Evolutionary conservation across 1,284 basidiomycete genomes (phyloP).

Genomic region (Boletus holoroseus): DNA sequence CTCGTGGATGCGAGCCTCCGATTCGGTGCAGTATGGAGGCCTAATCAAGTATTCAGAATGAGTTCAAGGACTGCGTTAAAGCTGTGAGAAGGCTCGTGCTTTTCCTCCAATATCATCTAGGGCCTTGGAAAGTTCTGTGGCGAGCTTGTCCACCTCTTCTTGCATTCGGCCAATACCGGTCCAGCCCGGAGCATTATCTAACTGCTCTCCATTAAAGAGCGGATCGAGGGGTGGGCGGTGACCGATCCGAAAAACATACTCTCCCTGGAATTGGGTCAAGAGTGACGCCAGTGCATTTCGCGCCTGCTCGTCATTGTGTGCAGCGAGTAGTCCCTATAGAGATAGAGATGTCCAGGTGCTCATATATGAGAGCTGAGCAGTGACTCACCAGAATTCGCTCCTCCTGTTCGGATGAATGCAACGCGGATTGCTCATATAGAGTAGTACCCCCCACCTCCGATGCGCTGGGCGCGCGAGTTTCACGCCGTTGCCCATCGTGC

Average conservation of each 20-base stretch:
- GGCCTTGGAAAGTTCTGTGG: slow-evolving; percentile 39
- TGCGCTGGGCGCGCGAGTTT: not conserved
- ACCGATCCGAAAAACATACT: slow-evolving; percentile 69
- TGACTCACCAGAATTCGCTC: slow-evolving; percentile 54
- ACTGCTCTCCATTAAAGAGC: slow-evolving; percentile 50
- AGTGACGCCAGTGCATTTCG: slow-evolving; percentile 60
- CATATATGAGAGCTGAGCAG: not conserved
- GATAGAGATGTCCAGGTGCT: slow-evolving; percentile 4
- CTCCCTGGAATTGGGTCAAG: slow-evolving; percentile 60
- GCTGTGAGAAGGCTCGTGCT: slow-evolving; percentile 36
- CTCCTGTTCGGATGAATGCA: slow-evolving; percentile 45
- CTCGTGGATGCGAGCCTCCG: slow-evolving; percentile 45
- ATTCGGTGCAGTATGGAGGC: slow-evolving; percentile 51
- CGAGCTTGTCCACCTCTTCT: slow-evolving; percentile 49
- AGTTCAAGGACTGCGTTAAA: not conserved
- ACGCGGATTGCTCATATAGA: not conserved
- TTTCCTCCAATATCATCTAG: slow-evolving; percentile 74
- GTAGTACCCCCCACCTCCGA: not conserved
- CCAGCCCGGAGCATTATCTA: slow-evolving; percentile 45
- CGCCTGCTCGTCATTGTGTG: slow-evolving; percentile 46
- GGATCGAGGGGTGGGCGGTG: slow-evolving; percentile 49
- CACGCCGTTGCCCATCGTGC: slow-evolving; percentile 31
- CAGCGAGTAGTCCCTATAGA: slow-evolving; percentile 43
- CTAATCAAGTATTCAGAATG: slow-evolving; percentile 32
- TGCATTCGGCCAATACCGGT: slow-evolving; percentile 46